Evolutionary conservation across 1,284 basidiomycete genomes (phyloP), one percentile per base, ranked within the genome.

Genomic region (Moesziomyces sp.): DNA sequence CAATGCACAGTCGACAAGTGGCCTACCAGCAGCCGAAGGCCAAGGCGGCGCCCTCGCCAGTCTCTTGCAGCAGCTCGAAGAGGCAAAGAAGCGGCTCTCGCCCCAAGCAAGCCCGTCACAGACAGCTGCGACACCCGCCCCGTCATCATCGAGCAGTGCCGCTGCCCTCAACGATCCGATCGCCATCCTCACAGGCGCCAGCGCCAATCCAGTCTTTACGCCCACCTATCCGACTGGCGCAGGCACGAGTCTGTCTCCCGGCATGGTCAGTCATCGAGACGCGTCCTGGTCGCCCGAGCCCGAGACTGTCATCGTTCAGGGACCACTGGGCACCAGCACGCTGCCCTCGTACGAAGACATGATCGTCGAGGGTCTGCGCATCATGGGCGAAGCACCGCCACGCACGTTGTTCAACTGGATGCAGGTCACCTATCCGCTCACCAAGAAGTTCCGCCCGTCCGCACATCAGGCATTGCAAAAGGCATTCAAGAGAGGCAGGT

Each of bases 401-500:
- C 74, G 78, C 30, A 73, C 66, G 35, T 69, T 80, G 6, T 79
- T 77, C 58, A 74, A 78, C 52, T 81, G 78, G 77, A 81, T 79
- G 77, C 73, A 74, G 65, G 74, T 72, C 35, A 75, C 77, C 14
- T 82, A 83, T 28, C 79, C 79, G 19, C 72, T 83, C 38, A 77
- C 67, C 58, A 80, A 80, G 44, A 83, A 81, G 66, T 83, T 83
- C 58, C 77, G 79, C 13, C 78, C 82, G 7, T 83, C 82, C 5
- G 82, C 82, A 6, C 76, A 77, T 28, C 82, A 83, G 58, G 80
- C 82, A 3, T 51, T 83, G 21, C 79, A 82, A 48, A 83, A 82
- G 53, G 80, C 82, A 18, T 76, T 74, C 46, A 82, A 82, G 54
- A 77, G 80, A 13, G 80, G 79, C n/a, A 67, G 80, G 23, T 62